These are phyloP conservation scores for Xylariaceae sp. DNA, from an alignment of 2,329 filamentous ascomycete species.

Conservation along the genomic window DNA sequence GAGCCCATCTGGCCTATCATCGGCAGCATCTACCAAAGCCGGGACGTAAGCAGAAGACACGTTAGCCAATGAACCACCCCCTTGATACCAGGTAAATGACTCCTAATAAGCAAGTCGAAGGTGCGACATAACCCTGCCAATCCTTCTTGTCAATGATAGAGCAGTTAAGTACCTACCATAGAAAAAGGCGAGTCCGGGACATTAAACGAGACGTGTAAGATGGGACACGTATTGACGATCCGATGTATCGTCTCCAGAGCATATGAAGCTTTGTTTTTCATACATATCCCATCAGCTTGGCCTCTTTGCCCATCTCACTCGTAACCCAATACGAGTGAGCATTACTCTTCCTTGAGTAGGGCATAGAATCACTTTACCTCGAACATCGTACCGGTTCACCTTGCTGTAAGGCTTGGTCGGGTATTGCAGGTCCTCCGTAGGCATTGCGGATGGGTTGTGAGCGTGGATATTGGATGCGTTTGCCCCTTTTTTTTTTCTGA, in stretches of 20 bases:
- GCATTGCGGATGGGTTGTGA: conserved; percentile 33
- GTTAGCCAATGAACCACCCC: neutral
- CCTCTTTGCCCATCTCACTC: too few relatives aligned
- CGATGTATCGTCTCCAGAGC: conserved; percentile 66
- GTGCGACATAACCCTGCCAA: too few relatives aligned
- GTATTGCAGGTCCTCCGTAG: conserved; percentile 47
- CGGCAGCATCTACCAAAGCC: conserved; percentile 53
- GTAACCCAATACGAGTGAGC: too few relatives aligned
- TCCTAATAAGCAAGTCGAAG: too few relatives aligned
- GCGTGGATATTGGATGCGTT: too few relatives aligned
- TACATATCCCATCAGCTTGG: neutral
- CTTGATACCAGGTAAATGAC: neutral
- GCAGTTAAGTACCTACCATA: conserved; percentile 28
- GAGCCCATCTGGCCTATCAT: conserved; percentile 83
- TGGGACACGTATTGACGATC: conserved; percentile 67
- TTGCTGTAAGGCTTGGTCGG: conserved; percentile 59
- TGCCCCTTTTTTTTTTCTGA: neutral
- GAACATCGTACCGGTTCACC: conserved; percentile 60
- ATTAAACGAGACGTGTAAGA: conserved; percentile 77
- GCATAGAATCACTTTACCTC: conserved; percentile 46
- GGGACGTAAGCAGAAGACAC: neutral
- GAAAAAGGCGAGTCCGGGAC: conserved; percentile 63
- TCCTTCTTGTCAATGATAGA: too few relatives aligned
- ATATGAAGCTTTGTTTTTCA: conserved; percentile 59
- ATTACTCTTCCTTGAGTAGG: too few relatives aligned